A percentile compares a stretch with the other conserved stretches of the same genome.
Conservation (phyloP, 495 filamentous ascomycete species). For the Durotheca rogersii region DNA sequence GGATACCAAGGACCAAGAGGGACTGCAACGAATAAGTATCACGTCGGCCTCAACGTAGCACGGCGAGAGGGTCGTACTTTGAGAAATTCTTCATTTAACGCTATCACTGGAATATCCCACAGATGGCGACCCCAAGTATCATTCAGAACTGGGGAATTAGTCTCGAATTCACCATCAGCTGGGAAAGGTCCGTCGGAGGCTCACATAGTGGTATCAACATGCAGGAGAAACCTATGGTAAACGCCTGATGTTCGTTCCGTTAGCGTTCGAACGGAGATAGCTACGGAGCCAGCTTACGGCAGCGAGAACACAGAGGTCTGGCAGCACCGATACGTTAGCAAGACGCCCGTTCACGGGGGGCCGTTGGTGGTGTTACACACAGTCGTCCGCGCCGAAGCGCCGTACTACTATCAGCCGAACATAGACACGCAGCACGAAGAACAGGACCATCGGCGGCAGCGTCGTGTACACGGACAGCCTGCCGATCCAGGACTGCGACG, state of each 20-base stretch:
- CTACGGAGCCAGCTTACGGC: too few species aligned
- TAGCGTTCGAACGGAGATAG: too few species aligned
- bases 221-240: background rate
- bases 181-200: background rate
- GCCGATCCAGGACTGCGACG: background rate
- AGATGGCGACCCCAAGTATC: background rate
- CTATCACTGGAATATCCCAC: conserved; percentile 1
- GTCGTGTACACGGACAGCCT: conserved; percentile 6
- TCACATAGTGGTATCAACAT: background rate
- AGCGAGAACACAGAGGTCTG: too few species aligned
- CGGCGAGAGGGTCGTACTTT: too few species aligned
- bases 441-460: background rate
- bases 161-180: background rate
- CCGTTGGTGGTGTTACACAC: too few species aligned
- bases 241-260: background rate
- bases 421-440: conserved; percentile 3
- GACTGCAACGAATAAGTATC: background rate
- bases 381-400: too few species aligned
- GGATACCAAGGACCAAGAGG: too few species aligned
- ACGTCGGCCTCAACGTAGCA: too few species aligned
- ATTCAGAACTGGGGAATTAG: background rate
- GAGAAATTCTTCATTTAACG: background rate
- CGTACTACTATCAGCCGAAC: conserved; percentile 7
- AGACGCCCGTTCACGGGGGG: too few species aligned
- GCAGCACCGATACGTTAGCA: too few species aligned